Percentiles rank a stretch among this genome's conserved stretches.
Evolutionary conservation across 2,329 filamentous ascomycete species (phyloP).

Genomic region (Colletotrichum shisoi): DNA sequence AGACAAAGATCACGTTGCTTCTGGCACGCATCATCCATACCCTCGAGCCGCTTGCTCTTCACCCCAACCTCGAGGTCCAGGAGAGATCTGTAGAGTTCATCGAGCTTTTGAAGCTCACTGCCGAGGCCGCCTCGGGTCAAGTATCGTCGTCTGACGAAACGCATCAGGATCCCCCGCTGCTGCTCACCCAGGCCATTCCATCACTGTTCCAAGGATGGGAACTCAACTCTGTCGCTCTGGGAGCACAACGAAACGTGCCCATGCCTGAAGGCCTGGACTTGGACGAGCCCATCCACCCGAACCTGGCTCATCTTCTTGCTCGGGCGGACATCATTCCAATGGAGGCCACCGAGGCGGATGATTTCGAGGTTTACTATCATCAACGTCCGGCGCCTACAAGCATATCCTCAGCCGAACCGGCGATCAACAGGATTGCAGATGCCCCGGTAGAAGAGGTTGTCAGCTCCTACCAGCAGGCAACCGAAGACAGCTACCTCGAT

Average conservation of each 20-base stretch:
- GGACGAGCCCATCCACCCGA: slow-evolving; percentile 80
- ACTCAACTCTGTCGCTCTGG: slow-evolving; percentile 85
- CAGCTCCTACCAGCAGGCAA: slow-evolving; percentile 67
- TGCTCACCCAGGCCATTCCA: slow-evolving; percentile 90
- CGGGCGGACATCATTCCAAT: slow-evolving; percentile 60
- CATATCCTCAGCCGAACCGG: slow-evolving; percentile 62
- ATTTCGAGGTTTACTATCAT: slow-evolving; percentile 73
- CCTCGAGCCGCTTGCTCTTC: slow-evolving; percentile 77
- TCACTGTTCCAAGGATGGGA: slow-evolving; percentile 86
- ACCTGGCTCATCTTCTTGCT: slow-evolving; percentile 73
- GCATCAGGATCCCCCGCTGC: slow-evolving; percentile 75
- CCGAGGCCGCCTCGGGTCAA: slow-evolving; percentile 78
- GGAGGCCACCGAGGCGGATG: slow-evolving; percentile 65
- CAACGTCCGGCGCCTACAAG: slow-evolving; percentile 61
- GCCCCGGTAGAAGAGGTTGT: slow-evolving; percentile 55
- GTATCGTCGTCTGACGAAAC: slow-evolving; percentile 62
- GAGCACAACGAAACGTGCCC: slow-evolving; percentile 87
- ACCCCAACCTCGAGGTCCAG: slow-evolving; percentile 92
- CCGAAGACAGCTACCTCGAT: slow-evolving; percentile 73
- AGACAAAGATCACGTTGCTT: slow-evolving; percentile 76
- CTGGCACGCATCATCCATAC: slow-evolving; percentile 84
- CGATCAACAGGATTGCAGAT: slow-evolving; percentile 62
- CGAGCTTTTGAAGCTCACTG: slow-evolving; percentile 85
- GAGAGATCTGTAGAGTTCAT: slow-evolving; percentile 92
- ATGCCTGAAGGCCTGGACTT: slow-evolving; percentile 78